These are phyloP conservation scores for Jamesozyma gamospora DNA, from an alignment of 805 yeast genomes.

Conservation along the genomic window DNA sequence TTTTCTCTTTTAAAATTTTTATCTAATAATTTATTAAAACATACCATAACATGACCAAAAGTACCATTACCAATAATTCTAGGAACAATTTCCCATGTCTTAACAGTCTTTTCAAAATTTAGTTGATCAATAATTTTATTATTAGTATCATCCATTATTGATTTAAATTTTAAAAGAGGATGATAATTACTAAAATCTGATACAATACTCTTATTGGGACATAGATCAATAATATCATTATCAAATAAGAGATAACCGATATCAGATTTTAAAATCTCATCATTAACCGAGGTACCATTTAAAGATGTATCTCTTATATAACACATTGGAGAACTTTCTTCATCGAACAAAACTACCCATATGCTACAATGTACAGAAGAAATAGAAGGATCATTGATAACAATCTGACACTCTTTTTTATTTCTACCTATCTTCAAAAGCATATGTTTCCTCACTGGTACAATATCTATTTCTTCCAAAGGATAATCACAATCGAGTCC, in stretches of 20 bases:
- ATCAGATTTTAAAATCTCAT: slow-evolving; percentile 23
- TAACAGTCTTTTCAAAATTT: slow-evolving; percentile 16
- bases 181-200: neutral
- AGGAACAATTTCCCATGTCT: slow-evolving; percentile 35
- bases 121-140: slow-evolving; percentile 6
- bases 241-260: slow-evolving; percentile 29
- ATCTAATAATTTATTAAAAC: slow-evolving; percentile 3
- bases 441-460: slow-evolving; percentile 25
- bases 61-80: slow-evolving; percentile 45
- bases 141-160: neutral
- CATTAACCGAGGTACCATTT: slow-evolving; percentile 43
- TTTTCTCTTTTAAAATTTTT: slow-evolving; percentile 21
- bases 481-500: neutral
- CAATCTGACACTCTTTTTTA: slow-evolving; percentile 24
- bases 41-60: slow-evolving; percentile 41
- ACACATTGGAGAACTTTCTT: slow-evolving; percentile 35
- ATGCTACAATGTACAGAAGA: slow-evolving; percentile 40
- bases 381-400: slow-evolving; percentile 31
- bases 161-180: slow-evolving; percentile 1
- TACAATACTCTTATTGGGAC: slow-evolving; percentile 9
- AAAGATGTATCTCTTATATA: slow-evolving; percentile 43
- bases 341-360: slow-evolving; percentile 44
- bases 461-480: neutral
- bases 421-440: slow-evolving; percentile 38
- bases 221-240: slow-evolving; percentile 34